Evolutionary conservation across 352 stramenopile species (phyloP).

Genomic region (Pythium sukuiense): DNA sequence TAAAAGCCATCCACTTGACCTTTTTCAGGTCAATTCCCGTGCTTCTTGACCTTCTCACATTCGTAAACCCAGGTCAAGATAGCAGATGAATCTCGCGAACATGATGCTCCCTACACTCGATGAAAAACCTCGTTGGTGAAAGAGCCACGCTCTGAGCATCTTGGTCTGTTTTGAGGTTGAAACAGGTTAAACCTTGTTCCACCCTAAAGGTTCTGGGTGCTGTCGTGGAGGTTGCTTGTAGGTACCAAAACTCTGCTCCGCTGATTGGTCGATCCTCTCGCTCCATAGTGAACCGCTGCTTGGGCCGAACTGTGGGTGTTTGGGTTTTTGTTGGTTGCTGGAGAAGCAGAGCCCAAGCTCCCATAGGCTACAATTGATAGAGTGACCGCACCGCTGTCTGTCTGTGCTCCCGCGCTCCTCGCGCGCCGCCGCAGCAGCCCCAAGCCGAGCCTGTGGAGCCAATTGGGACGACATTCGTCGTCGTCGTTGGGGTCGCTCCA

Average conservation of each 20-base stretch:
- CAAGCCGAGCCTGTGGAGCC: slow-evolving; percentile 12
- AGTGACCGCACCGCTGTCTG: slow-evolving; percentile 1
- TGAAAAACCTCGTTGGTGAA: neutral
- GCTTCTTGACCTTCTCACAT: neutral
- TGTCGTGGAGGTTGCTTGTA: slow-evolving; percentile 12
- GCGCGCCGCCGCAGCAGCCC: slow-evolving; percentile 1
- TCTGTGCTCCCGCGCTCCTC: slow-evolving; percentile 3
- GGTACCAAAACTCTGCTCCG: neutral
- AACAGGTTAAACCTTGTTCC: slow-evolving; percentile 17
- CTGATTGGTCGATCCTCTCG: slow-evolving; percentile 4
- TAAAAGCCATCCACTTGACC: too few species aligned
- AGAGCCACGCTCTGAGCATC: neutral
- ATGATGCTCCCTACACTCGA: neutral
- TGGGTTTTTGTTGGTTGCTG: slow-evolving; percentile 26
- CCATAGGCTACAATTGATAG: slow-evolving; percentile 9
- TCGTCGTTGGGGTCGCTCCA: slow-evolving; percentile 6
- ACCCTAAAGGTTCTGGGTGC: slow-evolving; percentile 21
- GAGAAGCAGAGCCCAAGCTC: slow-evolving; percentile 18
- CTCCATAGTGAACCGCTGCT: slow-evolving; percentile 14
- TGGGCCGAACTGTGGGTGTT: slow-evolving; percentile 7
- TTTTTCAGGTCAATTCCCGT: neutral
- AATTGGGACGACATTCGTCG: slow-evolving; percentile 23
- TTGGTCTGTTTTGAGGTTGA: neutral
- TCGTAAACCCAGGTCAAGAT: neutral
- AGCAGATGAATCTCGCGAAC: neutral